Conservation (phyloP, 2,329 filamentous ascomycete species). For the Colletotrichum camelliae region DNA sequence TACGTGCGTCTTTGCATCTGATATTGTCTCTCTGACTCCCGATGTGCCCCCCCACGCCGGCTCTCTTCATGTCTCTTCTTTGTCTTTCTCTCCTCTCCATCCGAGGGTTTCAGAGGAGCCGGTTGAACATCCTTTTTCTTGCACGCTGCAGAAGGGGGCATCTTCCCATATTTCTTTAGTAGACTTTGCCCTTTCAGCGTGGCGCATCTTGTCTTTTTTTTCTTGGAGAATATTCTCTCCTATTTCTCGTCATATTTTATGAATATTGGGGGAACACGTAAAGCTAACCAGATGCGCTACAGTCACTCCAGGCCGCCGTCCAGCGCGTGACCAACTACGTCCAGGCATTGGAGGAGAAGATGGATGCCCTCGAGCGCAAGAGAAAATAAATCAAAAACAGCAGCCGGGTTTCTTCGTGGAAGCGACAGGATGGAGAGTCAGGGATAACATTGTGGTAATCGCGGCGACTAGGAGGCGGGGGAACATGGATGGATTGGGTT, state of each 20-base stretch:
- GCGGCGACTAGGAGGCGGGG: neutral
- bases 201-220: neutral
- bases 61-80: constrained; percentile 11
- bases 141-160: neutral
- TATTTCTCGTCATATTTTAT: too few relatives aligned
- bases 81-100: constrained; percentile 16
- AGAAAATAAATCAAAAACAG: constrained; percentile 59
- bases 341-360: constrained; percentile 79
- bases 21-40: constrained; percentile 25
- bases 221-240: neutral
- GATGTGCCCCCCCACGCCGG: neutral
- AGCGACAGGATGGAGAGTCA: neutral
- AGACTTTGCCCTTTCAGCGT: neutral
- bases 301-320: constrained; percentile 89
- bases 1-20: constrained; percentile 73
- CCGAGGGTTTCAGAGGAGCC: neutral
- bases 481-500: neutral
- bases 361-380: constrained; percentile 68
- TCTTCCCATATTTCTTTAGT: neutral
- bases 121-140: neutral
- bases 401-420: neutral
- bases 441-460: neutral
- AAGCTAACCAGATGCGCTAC: neutral
- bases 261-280: too few relatives aligned
- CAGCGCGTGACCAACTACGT: constrained; percentile 87